These are phyloP conservation scores for Auriculariales sp. DNA, from an alignment of 768 basidiomycete species.

Conservation along the genomic window DNA sequence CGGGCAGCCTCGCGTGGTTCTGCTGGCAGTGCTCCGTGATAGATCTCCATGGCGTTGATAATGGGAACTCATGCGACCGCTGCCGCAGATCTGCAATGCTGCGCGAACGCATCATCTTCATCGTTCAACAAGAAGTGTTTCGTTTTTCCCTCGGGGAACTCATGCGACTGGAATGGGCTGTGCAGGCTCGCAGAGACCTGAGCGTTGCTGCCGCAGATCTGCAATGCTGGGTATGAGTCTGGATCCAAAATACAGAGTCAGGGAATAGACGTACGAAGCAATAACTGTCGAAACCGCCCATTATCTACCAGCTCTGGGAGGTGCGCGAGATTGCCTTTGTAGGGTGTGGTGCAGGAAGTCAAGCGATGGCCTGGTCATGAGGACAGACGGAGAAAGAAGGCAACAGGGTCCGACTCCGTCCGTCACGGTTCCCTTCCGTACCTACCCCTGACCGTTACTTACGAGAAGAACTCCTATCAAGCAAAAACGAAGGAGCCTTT, in stretches of 20 bases:
- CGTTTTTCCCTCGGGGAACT: not conserved
- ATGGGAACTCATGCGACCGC: not conserved
- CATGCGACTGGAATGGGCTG: not conserved
- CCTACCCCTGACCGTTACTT: too few relatives aligned
- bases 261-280: not conserved
- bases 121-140: not conserved
- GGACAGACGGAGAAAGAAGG: too few relatives aligned
- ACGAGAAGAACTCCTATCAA: too few relatives aligned
- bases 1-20: not conserved
- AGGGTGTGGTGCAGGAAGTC: too few relatives aligned
- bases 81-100: not conserved
- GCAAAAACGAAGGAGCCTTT: too few relatives aligned
- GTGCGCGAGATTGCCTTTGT: too few relatives aligned
- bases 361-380: too few relatives aligned
- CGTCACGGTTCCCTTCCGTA: too few relatives aligned
- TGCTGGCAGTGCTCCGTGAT: not conserved
- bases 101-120: not conserved
- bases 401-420: too few relatives aligned
- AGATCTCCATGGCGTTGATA: not conserved
- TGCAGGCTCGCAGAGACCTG: not conserved
- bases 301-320: too few relatives aligned
- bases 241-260: too few relatives aligned
- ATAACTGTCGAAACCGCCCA: constrained; percentile 10
- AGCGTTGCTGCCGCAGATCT: not conserved
- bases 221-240: too few relatives aligned